Base-by-base conservation (phyloP, 805 yeast species). In the Vanderwaltozyma verrucispora region DNA sequence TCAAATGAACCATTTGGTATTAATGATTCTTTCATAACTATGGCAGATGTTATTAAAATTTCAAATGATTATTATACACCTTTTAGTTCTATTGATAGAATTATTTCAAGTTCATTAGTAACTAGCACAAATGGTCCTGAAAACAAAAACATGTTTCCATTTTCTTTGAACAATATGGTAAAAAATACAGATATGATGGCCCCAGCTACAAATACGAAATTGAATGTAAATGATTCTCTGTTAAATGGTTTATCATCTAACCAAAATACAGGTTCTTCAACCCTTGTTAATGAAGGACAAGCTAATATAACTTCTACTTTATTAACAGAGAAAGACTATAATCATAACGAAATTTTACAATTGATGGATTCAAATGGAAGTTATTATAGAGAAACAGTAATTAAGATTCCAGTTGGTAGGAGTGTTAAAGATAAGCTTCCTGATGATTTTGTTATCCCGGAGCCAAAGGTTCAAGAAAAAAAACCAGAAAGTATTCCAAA, bases 21-120 rank as follows among this genome's bases (percentile, higher is more conserved):
- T 28, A 50, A 48, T 24, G 50, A 50, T 28, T 41, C 43, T 11
- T 50, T 50, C 19, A 46, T 54, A 19, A 44, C 57, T 5, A 41
- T 54, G 20, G 51, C 50, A 4, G 56, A 56, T 13, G 38, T 56
- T 17, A 41, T 47, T 11, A 31, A 42, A 1, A 43, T 41, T 23
- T 52, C 51, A 7, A 51, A 53, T 19, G 49, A 51, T 34, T 47
- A 46, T 16, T 39, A 40, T 9, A 54, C 54, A 34, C 61, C 63
- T 8, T 36, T 36, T 19, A 16, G 33, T 25, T 25, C 38, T 5
- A 25, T 35, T 30, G 38, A 35, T 26, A 25, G 24, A 13, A 20
- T 35, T 12, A 25, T 35, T 12, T 13, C 32, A 17, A 20, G 23
- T 12, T n/a, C n/a, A n/a, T n/a, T n/a, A n/a, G n/a, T n/a, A n/a